phyloP scores from a whole-genome alignment of 2,329 filamentous ascomycete species.

The Hawksworthiomyces lignivorus region DNA sequence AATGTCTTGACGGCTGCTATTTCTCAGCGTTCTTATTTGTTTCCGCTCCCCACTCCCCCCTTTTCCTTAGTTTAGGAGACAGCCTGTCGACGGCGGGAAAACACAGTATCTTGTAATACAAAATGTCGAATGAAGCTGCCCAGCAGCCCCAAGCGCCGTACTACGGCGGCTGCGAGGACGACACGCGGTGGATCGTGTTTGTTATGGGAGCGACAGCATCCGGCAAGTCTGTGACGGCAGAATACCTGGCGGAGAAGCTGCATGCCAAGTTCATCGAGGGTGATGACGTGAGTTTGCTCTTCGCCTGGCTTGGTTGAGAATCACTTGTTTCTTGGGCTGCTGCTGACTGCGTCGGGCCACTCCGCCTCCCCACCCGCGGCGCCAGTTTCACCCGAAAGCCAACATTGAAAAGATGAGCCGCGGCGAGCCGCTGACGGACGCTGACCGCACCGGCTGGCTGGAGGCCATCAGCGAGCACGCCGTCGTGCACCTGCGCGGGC shows the following conservation, averaged over 20 bases:
- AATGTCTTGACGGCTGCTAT: too few relatives aligned
- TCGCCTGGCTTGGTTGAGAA: too few relatives aligned
- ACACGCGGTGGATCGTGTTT: slow-evolving; percentile 45
- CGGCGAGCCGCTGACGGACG: slow-evolving; percentile 62
- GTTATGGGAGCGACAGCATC: slow-evolving; percentile 54
- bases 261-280: slow-evolving; percentile 51
- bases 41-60: too few relatives aligned
- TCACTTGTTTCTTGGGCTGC: too few relatives aligned
- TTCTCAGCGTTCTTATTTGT: too few relatives aligned
- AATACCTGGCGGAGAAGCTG: slow-evolving; percentile 40
- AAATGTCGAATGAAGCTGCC: too few relatives aligned
- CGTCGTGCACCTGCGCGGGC: slow-evolving; percentile 28
- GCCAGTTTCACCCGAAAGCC: slow-evolving; percentile 50
- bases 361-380: too few relatives aligned
- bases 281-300: slow-evolving; percentile 46
- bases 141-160: too few relatives aligned
- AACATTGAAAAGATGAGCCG: slow-evolving; percentile 67
- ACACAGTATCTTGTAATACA: too few relatives aligned
- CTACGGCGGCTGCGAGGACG: slow-evolving; percentile 9
- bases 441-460: slow-evolving; percentile 74
- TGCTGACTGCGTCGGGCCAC: too few relatives aligned
- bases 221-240: slow-evolving; percentile 53
- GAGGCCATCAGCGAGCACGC: slow-evolving; percentile 47
- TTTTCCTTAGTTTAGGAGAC: too few relatives aligned
- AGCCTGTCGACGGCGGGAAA: too few relatives aligned